These are phyloP conservation scores for Dendrocalamus sinicus DNA, from an alignment of 176 grass and related monocot genomes.

Conservation along the genomic window DNA sequence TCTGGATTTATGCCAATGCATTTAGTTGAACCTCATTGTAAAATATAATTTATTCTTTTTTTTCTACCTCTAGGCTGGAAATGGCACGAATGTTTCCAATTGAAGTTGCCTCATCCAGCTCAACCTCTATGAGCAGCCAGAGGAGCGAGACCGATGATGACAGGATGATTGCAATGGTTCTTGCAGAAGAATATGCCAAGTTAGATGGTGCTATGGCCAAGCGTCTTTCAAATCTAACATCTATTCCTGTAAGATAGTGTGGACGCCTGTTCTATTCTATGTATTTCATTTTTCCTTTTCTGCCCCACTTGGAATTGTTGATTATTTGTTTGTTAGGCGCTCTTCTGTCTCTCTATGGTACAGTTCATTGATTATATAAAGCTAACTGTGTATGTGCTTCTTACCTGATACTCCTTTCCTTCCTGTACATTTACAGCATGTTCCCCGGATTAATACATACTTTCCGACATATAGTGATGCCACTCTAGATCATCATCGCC, in stretches of 20 bases:
- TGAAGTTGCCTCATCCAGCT: slow-evolving; percentile 82
- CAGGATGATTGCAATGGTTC: slow-evolving; percentile 94
- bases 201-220: slow-evolving; percentile 92
- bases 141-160: slow-evolving; percentile 73
- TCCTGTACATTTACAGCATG: slow-evolving; percentile 62
- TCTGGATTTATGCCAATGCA: not conserved
- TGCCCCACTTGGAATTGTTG: slow-evolving; percentile 10
- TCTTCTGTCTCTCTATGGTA: not conserved
- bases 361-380: slow-evolving; percentile 23
- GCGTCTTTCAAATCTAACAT: slow-evolving; percentile 82
- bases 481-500: slow-evolving; percentile 82
- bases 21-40: slow-evolving; percentile 7
- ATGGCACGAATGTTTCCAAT: slow-evolving; percentile 58
- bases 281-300: slow-evolving; percentile 24
- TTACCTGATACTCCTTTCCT: slow-evolving; percentile 36
- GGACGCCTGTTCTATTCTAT: slow-evolving; percentile 21
- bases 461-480: slow-evolving; percentile 87
- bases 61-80: slow-evolving; percentile 32
- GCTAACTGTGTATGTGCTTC: not conserved
- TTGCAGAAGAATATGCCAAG: slow-evolving; percentile 91
- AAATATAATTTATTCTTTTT: not conserved
- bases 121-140: slow-evolving; percentile 66
- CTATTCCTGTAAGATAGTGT: slow-evolving; percentile 75
- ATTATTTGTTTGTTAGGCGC: not conserved
- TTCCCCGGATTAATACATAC: slow-evolving; percentile 88